phyloP scores from a whole-genome alignment of 768 basidiomycete species.

The Mycena polygramma region DNA sequence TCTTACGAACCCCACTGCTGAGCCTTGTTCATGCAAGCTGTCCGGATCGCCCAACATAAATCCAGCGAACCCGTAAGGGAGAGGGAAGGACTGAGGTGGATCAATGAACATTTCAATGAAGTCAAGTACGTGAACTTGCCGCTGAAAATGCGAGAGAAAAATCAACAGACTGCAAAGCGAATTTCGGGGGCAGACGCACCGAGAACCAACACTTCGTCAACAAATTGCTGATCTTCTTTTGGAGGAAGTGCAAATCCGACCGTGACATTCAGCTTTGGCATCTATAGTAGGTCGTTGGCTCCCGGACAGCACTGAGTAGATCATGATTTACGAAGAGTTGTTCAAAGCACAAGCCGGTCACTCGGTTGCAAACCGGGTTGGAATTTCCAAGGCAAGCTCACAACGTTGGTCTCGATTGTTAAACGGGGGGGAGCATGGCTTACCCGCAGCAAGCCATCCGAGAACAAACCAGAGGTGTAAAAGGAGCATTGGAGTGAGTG shows the following conservation, averaged over 20 bases:
- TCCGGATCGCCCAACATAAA: background rate
- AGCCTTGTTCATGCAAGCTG: background rate
- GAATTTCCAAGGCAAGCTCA: background rate
- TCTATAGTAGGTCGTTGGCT: background rate
- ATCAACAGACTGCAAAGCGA: background rate
- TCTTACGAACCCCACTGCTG: background rate
- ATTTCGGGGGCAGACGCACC: background rate
- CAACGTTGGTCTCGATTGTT: too few species aligned
- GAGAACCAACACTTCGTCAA: conserved; percentile 11
- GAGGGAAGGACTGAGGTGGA: conserved; percentile 1
- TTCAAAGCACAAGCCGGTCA: conserved; percentile 16
- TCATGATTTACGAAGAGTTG: background rate
- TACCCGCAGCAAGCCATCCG: conserved; percentile 5
- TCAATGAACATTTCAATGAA: background rate
- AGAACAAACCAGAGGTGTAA: background rate
- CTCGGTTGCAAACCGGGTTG: background rate
- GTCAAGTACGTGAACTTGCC: background rate
- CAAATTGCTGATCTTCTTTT: background rate
- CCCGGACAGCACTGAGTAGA: too few species aligned
- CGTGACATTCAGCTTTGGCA: conserved; percentile 11
- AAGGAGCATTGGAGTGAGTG: background rate
- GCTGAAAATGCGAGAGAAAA: background rate
- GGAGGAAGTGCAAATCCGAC: conserved; percentile 15
- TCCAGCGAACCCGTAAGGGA: conserved; percentile 23
- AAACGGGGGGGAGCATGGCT: too few species aligned